Conservation (phyloP, 768 basidiomycete genomes). For the Cystofilobasidium bisporidii region DNA sequence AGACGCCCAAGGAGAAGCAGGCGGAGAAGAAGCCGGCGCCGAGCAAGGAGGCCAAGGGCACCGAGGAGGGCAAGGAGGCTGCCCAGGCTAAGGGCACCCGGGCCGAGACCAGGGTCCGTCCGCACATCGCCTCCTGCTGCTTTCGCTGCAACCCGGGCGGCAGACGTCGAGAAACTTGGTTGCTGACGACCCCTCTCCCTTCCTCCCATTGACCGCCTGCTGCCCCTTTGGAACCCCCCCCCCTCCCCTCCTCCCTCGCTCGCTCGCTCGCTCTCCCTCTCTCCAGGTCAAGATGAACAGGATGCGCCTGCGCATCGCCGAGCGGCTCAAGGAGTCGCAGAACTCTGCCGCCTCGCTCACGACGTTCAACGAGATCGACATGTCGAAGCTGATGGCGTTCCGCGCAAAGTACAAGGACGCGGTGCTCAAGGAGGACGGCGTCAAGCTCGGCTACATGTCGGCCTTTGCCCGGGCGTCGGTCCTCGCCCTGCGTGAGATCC, state of each 20-base stretch:
- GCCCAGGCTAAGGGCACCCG: constrained; percentile 46
- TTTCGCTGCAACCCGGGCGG: too few relatives aligned
- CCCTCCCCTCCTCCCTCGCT: too few relatives aligned
- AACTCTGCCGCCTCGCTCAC: constrained; percentile 93
- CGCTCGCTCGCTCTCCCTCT: too few relatives aligned
- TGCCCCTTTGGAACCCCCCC: too few relatives aligned
- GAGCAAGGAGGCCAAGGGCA: constrained; percentile 34
- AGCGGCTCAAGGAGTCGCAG: constrained; percentile 95
- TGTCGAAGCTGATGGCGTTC: constrained; percentile 90
- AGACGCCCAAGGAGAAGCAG: constrained; percentile 40
- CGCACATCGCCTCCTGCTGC: too few relatives aligned
- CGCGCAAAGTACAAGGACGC: constrained; percentile 88
- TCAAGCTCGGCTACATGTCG: constrained; percentile 98
- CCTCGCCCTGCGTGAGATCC: constrained; percentile 81
- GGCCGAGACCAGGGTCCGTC: constrained; percentile 70
- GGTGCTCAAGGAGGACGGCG: constrained; percentile 78
- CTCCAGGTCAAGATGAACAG: constrained; percentile 91
- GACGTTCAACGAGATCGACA: constrained; percentile 99
- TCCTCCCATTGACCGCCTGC: too few relatives aligned
- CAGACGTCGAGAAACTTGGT: too few relatives aligned
- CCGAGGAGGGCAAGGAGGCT: constrained; percentile 36
- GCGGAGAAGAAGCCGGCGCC: constrained; percentile 35
- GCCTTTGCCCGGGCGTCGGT: constrained; percentile 82
- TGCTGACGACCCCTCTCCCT: constrained; percentile 1
- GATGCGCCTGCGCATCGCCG: constrained; percentile 93